Evolutionary conservation across 257 asterid species (phyloP), one percentile per base, ranked within the genome.

Genomic region (Lantana camara): DNA sequence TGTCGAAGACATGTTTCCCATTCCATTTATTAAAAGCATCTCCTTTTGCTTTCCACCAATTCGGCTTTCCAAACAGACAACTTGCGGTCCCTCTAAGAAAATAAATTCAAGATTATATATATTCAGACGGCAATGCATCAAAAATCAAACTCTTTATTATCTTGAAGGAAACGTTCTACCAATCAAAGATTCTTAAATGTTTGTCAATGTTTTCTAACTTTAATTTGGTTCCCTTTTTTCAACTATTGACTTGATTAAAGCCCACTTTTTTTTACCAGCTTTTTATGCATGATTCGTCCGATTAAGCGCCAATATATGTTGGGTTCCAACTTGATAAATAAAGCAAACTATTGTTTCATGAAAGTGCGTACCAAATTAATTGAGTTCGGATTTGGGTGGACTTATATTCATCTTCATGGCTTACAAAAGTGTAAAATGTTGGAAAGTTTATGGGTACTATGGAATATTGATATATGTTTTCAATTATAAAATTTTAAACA

Each of bases 1-100:
- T 64, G 80, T 68, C 77, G 58, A 27, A 52, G 68, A 78, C 79
- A 67, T 75, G 81, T 81, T 78, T 64, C 54, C 45, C 64, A 44
- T 32, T 17, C 34, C 56, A 66, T 11, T 27, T 53, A 30, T 65
- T 30, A 24, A 82, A 79, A 73, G 77, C 73, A 53, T 48, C 23
- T 49, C 46, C 11, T 27, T 79, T n/a, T 68, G 57, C 66, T 57
- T 59, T 63, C 47, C 68, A 37, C 22, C 24, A 60, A 52, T 68
- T 53, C 62, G 41, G 58, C 60, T 53, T 29, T 63, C 42, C 14
- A 55, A 68, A 66, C 42, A 44, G 63, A 73, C 72, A 76, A 30
- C 45, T 49, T 48, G 11, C 11, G 63, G 69, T 10, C 74, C 80
- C 68, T 38, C 69, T 37, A 32, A 15, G 2, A 2, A 14, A 3